Conservation (phyloP, 2,329 filamentous ascomycete genomes). For the Cryphonectria nitschkei region DNA sequence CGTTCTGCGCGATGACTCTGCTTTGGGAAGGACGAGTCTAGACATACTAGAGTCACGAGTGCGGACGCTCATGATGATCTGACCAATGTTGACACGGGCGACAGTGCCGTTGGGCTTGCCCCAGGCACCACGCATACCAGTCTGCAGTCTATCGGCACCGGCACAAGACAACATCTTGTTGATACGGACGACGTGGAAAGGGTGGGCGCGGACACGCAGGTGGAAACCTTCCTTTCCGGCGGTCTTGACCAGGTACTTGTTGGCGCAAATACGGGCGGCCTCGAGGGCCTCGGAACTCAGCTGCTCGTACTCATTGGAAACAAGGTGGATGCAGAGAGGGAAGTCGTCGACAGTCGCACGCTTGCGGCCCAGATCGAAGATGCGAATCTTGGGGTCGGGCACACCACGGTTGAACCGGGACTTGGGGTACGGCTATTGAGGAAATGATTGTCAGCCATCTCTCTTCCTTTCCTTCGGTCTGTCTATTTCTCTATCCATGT, state of each 20-base stretch:
- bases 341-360: constrained; percentile 98
- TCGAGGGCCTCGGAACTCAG: constrained; percentile 99
- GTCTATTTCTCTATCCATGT: not conserved
- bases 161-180: constrained; percentile 99
- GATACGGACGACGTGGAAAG: constrained; percentile 99
- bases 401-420: constrained; percentile 99
- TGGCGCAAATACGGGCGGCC: constrained; percentile 99
- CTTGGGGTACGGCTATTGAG: constrained; percentile 90
- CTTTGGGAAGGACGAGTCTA: not conserved
- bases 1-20: not conserved
- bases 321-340: constrained; percentile 97
- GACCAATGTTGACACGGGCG: constrained; percentile 99
- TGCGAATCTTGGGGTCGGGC: constrained; percentile 81
- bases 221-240: constrained; percentile 76
- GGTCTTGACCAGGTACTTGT: constrained; percentile 88
- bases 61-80: constrained; percentile 96
- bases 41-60: constrained; percentile 88
- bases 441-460: constrained; percentile 61
- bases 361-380: constrained; percentile 99
- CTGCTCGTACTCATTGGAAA: constrained; percentile 99
- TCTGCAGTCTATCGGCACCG: constrained; percentile 99
- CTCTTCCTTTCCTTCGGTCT: not conserved
- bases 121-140: constrained; percentile 99
- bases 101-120: constrained; percentile 99
- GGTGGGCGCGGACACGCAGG: constrained; percentile 85